Evolutionary conservation across 495 filamentous ascomycete genomes (phyloP), one percentile per base, ranked within the genome.

Genomic region (Entonaema liquescens): DNA sequence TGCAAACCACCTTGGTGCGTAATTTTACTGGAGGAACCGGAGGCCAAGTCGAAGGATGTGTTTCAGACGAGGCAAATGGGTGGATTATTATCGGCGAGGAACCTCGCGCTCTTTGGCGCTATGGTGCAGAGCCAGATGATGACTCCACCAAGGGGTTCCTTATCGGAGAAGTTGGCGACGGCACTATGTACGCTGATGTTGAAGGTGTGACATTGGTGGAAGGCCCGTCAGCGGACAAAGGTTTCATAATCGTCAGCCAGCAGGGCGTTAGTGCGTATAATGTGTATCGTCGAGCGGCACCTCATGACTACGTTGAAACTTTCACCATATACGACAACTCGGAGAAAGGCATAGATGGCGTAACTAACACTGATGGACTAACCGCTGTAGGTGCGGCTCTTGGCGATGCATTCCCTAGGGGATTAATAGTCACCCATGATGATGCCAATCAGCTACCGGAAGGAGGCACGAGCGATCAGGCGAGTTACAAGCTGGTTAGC

Each of bases 251-350:
- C 25, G 76, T 79, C 47, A 79, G 73, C 28, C 76, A 74, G 9
- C 76, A 81, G 47, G 78, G 79, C 28, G 69, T 80, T 1, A 78
- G 76, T 36, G 73, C 79, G 9, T 79, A 78, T 56, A 81, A 79
- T 21, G 61, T 79, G 36, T 81, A 81, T 56, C 67, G 72, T 19
- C 78, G 76, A 1, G 67, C 66, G 12, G 68, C 72, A 11, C 78
- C 75, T 13, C 76, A 80, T 38, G 58, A 75, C 8, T 79, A 68
- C 50, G 68, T 78, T 42, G 74, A 75, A 71, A 78, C 76, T 12
- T 78, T 79, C 28, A 74, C 77, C 1, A 74, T 78, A 40, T 40
- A 44, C 5, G 67, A 67, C 17, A 71, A 73, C 21, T 29, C 29
- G 12, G 79, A 69, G 11, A 66, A 58, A 36, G 69, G 72, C 0